Evolutionary conservation across 176 grass and related monocot genomes (phyloP), one percentile per base, ranked within the genome.

Genomic region (sorghum (Sorghum bicolor)): DNA sequence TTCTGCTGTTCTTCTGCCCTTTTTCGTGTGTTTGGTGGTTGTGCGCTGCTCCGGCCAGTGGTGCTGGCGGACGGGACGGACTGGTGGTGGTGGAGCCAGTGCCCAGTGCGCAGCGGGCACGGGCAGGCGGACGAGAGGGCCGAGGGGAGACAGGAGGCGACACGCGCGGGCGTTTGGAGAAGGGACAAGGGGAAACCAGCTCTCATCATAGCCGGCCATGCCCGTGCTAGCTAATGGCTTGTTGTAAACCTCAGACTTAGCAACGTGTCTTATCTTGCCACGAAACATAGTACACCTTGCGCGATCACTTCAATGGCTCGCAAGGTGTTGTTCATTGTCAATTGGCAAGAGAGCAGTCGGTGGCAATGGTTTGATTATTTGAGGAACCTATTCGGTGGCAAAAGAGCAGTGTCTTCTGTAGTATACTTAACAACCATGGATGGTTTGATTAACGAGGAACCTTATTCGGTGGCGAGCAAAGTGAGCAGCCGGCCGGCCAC

Each of bases 161-260:
- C 77, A 85, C 48, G 77, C 87, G 80, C 63, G 52, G 64, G 52
- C 37, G 71, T 24, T 24, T n/a, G 71, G 62, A 31, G 10, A 80
- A 44, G 20, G 34, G 55, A 55, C 71, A 50, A 66, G 58, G 6
- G 58, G n/a, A 68, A 80, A 85, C 70, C 38, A 11, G 22, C 45
- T 58, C 15, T 75, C 82, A 82, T 85, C 72, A 86, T 89, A 48
- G 14, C 25, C 72, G n/a, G 63, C 19, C 64, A 28, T 24, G 62
- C 9, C 77, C 17, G 22, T 60, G 13, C 41, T 13, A 41, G 34
- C 4, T 16, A 52, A 17, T 19, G 43, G 43, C 43, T 44, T 48
- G 47, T 44, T 48, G 47, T 50, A 2, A 52, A 52, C 48, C 48
- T 52, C n/a, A n/a, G 48, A 52, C 50, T 55, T 55, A 22, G 19